These are phyloP conservation scores for Collybiopsis luxurians DNA, from an alignment of 768 basidiomycete genomes.

Conservation along the genomic window DNA sequence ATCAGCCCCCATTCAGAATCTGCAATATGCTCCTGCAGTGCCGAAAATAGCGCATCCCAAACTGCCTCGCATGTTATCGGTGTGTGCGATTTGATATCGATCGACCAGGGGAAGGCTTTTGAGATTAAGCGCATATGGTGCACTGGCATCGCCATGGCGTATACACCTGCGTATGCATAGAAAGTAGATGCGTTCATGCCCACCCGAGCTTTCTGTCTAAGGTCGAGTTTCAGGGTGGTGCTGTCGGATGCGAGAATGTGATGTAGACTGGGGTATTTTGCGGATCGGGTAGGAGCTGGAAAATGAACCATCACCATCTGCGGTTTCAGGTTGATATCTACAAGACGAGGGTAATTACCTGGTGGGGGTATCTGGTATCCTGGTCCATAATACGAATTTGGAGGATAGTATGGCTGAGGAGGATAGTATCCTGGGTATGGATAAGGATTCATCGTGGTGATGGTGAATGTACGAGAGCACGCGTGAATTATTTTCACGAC, in stretches of 20 bases:
- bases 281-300: slow-evolving; percentile 17
- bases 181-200: slow-evolving; percentile 43
- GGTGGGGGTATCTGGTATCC: neutral
- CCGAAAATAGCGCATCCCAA: slow-evolving; percentile 50
- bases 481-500: too few species aligned
- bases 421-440: neutral
- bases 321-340: neutral
- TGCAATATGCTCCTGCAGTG: slow-evolving; percentile 49
- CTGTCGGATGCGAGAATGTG: slow-evolving; percentile 51
- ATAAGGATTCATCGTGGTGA: too few species aligned
- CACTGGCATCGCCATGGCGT: slow-evolving; percentile 35
- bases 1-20: slow-evolving; percentile 72
- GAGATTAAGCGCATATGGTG: slow-evolving; percentile 53
- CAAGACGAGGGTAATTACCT: neutral
- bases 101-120: slow-evolving; percentile 62
- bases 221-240: slow-evolving; percentile 48
- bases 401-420: neutral
- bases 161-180: slow-evolving; percentile 31
- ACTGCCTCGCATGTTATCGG: slow-evolving; percentile 50
- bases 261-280: slow-evolving; percentile 49
- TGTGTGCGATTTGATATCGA: slow-evolving; percentile 46
- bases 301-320: too few species aligned
- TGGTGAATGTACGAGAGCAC: too few species aligned
- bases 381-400: neutral
- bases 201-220: slow-evolving; percentile 38